Conservation (phyloP, 306 rosid genomes). For the Cyamopsis tetragonoloba region DNA sequence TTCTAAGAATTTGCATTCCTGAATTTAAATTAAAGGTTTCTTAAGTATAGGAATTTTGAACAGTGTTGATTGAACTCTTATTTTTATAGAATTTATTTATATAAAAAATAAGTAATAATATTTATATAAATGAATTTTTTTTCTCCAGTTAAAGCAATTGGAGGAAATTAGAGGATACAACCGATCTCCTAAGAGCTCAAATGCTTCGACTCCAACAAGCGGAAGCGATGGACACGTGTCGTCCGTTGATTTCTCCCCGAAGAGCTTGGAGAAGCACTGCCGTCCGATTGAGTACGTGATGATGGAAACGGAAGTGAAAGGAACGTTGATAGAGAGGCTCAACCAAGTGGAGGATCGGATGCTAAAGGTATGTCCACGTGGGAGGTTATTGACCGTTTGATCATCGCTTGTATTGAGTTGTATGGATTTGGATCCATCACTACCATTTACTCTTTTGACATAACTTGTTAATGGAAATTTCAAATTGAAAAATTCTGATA, state of each 20-base stretch:
- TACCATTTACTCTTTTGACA: too few relatives aligned
- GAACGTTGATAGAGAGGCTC: constrained; percentile 69
- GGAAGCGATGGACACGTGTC: constrained; percentile 36
- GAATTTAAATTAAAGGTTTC: too few relatives aligned
- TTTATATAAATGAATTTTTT: neutral
- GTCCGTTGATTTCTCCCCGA: constrained; percentile 50
- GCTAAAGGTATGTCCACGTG: constrained; percentile 45
- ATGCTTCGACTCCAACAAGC: constrained; percentile 36
- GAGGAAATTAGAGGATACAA: constrained; percentile 39
- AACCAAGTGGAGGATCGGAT: constrained; percentile 62
- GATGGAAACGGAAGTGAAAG: constrained; percentile 60
- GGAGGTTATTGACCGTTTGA: neutral
- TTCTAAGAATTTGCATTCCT: neutral
- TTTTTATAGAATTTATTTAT: too few relatives aligned
- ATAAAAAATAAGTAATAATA: too few relatives aligned
- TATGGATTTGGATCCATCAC: too few relatives aligned
- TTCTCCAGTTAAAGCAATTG: constrained; percentile 27
- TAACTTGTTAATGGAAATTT: too few relatives aligned
- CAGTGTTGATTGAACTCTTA: too few relatives aligned
- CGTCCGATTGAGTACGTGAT: constrained; percentile 69
- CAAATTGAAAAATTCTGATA: too few relatives aligned
- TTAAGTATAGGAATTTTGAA: too few relatives aligned
- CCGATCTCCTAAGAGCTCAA: constrained; percentile 34
- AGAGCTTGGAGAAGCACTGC: constrained; percentile 79
- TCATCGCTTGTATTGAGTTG: neutral